Percentiles rank a stretch among this genome's conserved stretches.
phyloP scores from a whole-genome alignment of 2,329 filamentous ascomycete species.

The Arthrobotrys sinensis region DNA sequence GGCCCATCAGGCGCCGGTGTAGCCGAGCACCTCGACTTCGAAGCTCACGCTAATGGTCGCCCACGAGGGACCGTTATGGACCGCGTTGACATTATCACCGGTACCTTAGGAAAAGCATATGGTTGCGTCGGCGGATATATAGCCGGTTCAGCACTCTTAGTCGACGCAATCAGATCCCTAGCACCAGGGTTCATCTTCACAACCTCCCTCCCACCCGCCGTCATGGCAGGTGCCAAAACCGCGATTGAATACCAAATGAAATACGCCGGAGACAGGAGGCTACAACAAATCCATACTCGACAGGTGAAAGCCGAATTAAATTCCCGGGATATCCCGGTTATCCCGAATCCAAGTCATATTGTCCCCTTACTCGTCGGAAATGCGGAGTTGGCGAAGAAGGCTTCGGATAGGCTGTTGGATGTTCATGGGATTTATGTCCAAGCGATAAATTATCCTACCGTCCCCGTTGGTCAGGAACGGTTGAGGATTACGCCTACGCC shows the following conservation, averaged over 20 bases:
- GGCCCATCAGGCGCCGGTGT: conserved; percentile 95
- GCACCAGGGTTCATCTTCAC: conserved; percentile 99
- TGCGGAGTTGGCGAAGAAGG: conserved; percentile 90
- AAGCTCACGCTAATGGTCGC: conserved; percentile 82
- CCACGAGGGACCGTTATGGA: conserved; percentile 91
- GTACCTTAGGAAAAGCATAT: conserved; percentile 96
- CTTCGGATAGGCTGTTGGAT: conserved; percentile 90
- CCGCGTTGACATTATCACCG: conserved; percentile 96
- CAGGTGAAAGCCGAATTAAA: conserved; percentile 89
- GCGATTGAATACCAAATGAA: conserved; percentile 95
- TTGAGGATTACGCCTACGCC: conserved; percentile 96
- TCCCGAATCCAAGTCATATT: conserved; percentile 97
- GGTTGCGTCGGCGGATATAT: conserved; percentile 99
- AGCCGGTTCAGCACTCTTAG: conserved; percentile 85
- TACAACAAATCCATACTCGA: conserved; percentile 96
- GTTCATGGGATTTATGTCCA: conserved; percentile 97
- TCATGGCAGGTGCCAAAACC: conserved; percentile 92
- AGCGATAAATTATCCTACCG: conserved; percentile 98
- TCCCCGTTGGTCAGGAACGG: conserved; percentile 96
- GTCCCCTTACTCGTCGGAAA: conserved; percentile 94
- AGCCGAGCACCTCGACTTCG: conserved; percentile 95
- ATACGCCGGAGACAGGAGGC: conserved; percentile 86
- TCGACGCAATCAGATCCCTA: conserved; percentile 93
- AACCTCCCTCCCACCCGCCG: conserved; percentile 93
- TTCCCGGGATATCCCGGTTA: conserved; percentile 89